Base-by-base conservation (phyloP, 176 grass and related monocot genomes). In the Eragrostis nindensis region DNA sequence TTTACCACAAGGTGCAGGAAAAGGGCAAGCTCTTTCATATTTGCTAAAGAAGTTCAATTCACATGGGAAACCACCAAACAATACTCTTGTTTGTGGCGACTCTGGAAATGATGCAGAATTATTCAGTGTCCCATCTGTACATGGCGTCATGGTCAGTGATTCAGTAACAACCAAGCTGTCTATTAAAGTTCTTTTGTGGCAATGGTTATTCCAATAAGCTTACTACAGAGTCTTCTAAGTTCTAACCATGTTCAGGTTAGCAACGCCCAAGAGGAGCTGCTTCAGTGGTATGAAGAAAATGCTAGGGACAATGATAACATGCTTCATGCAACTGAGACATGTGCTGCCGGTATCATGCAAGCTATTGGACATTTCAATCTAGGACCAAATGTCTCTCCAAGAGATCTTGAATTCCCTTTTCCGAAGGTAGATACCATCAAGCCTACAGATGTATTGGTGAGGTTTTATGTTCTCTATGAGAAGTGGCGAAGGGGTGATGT, bases 21-120 rank as follows among this genome's bases (percentile, higher is more conserved):
- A 98, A 86, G 95, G 95, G 32, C 88, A 95, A 64, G 95, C 95
- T 62, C 92, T 98, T 80, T 45, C 86, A 38, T 98, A 98, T 79
- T 81, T 95, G 83, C 82, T 98, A 13, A 83, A 86, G 67, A 95
- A 91, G 73, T 94, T 98, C 56, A 73, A 66, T 50, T 92, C 79
- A 74, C 36, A 70, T 22, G 71, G 88, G 63, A 98, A 93, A 71
- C 75, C 40, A 29, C 90, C 95, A 5, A 85, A 73, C 15, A 95
- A 88, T 57, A 92, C 85, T 74, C 95, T 98, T 89, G 95, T 89
- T 74, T 98, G 95, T 65, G 95, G 95, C 24, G 90, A 95, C 81
- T 95, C 95, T 56, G 92, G 92, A 49, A 95, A 98, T 46, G 95
- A 95, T 80, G 92, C 88, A 45, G 95, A 98, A 83, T 77, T 95